Evolutionary conservation across 345 rosid species (phyloP).

Genomic region (Citrus glauca): DNA sequence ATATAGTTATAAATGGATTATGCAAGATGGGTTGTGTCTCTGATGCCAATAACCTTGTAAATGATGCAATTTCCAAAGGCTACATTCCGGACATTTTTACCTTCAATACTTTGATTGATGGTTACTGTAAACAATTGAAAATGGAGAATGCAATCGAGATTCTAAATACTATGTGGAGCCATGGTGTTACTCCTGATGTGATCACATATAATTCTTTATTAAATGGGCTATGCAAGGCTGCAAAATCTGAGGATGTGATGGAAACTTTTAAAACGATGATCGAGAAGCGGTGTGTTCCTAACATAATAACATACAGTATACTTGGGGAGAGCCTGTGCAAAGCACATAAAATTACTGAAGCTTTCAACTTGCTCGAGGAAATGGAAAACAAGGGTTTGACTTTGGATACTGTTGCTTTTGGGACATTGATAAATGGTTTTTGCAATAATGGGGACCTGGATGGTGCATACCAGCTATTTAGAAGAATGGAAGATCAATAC

Average conservation of each 20-base stretch:
- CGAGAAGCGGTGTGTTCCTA: conserved; percentile 70
- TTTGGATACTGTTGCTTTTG: conserved; percentile 63
- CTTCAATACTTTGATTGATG: conserved; percentile 84
- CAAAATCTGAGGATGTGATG: conserved; percentile 72
- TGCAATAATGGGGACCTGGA: conserved; percentile 61
- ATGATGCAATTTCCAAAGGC: conserved; percentile 67
- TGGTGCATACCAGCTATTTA: conserved; percentile 59
- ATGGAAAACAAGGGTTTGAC: conserved; percentile 48
- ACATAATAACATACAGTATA: conserved; percentile 73
- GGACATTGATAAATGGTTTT: conserved; percentile 66
- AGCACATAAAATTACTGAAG: conserved; percentile 57
- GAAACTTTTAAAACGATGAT: conserved; percentile 65
- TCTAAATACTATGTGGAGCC: conserved; percentile 58
- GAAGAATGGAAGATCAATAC: conserved; percentile 49
- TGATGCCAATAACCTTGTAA: conserved; percentile 67
- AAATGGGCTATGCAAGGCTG: conserved; percentile 86
- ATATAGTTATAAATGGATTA: conserved; percentile 72
- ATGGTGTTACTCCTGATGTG: conserved; percentile 69
- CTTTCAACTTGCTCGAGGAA: conserved; percentile 56
- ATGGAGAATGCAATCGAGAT: conserved; percentile 70
- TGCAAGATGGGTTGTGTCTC: conserved; percentile 88
- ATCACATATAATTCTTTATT: conserved; percentile 84
- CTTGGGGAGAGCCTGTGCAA: conserved; percentile 86
- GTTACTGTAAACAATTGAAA: conserved; percentile 70
- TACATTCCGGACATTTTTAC: conserved; percentile 76